These are phyloP conservation scores for Chloromonas sp. DNA, from an alignment of 163 green algal genomes.

Conservation along the genomic window DNA sequence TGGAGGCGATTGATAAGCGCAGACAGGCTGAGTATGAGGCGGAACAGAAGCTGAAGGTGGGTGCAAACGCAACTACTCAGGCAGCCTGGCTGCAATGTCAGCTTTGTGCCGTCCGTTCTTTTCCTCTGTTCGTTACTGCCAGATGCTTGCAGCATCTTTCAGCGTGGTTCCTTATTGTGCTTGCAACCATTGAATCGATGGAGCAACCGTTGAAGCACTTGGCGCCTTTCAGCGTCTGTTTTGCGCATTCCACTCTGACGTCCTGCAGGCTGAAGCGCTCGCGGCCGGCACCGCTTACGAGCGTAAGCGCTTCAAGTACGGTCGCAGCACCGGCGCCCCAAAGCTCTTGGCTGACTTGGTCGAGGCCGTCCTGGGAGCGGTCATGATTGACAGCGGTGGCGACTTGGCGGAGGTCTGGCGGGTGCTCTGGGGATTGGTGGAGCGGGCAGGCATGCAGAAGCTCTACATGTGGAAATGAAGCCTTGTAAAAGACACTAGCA, in stretches of 20 bases:
- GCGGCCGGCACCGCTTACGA: not conserved
- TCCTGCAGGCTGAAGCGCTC: no score
- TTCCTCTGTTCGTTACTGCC: no score
- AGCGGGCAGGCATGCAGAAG: not conserved
- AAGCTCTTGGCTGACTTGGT: conserved; percentile 21
- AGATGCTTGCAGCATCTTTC: no score
- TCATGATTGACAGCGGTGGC: conserved; percentile 13
- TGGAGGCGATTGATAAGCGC: not conserved
- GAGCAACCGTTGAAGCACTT: no score
- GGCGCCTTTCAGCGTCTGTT: no score
- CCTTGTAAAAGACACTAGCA: no score
- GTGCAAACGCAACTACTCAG: no score
- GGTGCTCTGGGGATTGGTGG: not conserved
- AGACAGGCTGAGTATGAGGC: not conserved
- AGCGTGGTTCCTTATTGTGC: no score
- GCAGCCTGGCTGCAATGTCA: no score
- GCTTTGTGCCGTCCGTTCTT: no score
- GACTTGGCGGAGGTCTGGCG: conserved; percentile 1
- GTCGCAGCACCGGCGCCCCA: not conserved
- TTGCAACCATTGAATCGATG: no score
- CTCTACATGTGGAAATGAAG: not conserved
- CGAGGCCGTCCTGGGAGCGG: conserved; percentile 18
- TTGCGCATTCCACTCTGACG: no score
- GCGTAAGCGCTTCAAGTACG: not conserved
- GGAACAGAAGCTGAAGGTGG: not conserved